Evolutionary conservation across 73 alveolate genomes (phyloP).

Genomic region (Paramecium caudatum): DNA sequence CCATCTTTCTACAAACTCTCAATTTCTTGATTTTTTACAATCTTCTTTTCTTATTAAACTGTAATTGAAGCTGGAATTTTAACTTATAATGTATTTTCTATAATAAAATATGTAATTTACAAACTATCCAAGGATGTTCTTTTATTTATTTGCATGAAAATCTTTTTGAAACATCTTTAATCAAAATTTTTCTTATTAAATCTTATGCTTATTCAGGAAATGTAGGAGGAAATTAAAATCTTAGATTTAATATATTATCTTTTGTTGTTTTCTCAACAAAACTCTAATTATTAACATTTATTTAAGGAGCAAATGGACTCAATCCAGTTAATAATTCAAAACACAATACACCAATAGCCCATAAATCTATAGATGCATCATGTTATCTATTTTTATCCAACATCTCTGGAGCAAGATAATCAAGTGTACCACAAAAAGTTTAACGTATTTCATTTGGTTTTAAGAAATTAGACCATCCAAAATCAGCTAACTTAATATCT

Average conservation of each 20-base stretch:
- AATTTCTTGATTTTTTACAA: constrained; percentile 51
- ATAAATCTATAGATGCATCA: constrained; percentile 89
- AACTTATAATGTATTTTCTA: constrained; percentile 60
- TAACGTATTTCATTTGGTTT: constrained; percentile 82
- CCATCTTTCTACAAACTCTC: constrained; percentile 66
- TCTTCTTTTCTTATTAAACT: constrained; percentile 20
- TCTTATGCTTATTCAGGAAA: constrained; percentile 74
- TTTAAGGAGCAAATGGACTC: constrained; percentile 88
- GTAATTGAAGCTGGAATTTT: constrained; percentile 40
- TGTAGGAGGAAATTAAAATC: constrained; percentile 62
- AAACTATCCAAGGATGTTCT: constrained; percentile 93
- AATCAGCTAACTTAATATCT: constrained; percentile 93
- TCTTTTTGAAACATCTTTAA: constrained; percentile 90
- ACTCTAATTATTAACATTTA: constrained; percentile 57
- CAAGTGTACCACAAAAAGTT: constrained; percentile 98
- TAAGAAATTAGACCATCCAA: constrained; percentile 95
- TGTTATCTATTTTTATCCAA: constrained; percentile 77
- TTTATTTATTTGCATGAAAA: constrained; percentile 89
- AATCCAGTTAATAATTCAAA: constrained; percentile 89
- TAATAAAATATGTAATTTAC: constrained; percentile 56
- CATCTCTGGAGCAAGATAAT: constrained; percentile 94
- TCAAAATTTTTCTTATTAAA: constrained; percentile 80
- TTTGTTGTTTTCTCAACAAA: constrained; percentile 76
- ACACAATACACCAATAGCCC: constrained; percentile 92
- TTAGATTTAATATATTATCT: constrained; percentile 55